These are phyloP conservation scores for Blumeria hordei DNA, from an alignment of 2,329 filamentous ascomycete genomes.

Conservation along the genomic window DNA sequence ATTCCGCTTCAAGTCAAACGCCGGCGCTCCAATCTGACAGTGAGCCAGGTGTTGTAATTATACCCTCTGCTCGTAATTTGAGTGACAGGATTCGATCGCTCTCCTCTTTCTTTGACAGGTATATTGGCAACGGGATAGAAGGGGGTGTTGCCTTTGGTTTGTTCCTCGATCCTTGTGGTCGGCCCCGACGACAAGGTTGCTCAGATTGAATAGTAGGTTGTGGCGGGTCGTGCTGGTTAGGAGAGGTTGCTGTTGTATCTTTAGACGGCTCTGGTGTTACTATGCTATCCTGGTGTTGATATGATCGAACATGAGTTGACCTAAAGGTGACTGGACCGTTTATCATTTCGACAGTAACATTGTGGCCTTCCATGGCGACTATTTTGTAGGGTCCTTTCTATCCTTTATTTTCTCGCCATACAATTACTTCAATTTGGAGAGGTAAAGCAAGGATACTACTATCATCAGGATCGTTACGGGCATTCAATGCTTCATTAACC, in stretches of 20 bases:
- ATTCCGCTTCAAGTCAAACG: too few species aligned
- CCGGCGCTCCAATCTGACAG: too few species aligned
- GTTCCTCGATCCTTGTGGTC: not conserved
- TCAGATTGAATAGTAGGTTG: not conserved
- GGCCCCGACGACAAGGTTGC: not conserved
- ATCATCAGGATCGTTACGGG: not conserved
- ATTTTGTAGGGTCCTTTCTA: constrained; percentile 1
- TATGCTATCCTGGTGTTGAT: not conserved
- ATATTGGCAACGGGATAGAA: not conserved
- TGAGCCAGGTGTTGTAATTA: not conserved
- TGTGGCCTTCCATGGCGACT: not conserved
- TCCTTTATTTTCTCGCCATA: not conserved
- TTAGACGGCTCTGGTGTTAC: not conserved
- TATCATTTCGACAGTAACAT: not conserved
- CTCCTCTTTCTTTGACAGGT: not conserved
- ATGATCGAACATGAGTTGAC: not conserved
- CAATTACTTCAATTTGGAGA: not conserved
- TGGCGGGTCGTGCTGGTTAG: not conserved
- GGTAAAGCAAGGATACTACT: not conserved
- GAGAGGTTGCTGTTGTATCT: not conserved
- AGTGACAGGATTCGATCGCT: not conserved
- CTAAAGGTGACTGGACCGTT: constrained; percentile 1
- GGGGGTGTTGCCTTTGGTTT: not conserved
- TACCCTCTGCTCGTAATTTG: constrained; percentile 1
- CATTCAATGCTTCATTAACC: not conserved